A percentile compares a stretch with the other conserved stretches of the same genome.
phyloP scores from a whole-genome alignment of 345 rosid species.

The Psidium guajava region DNA sequence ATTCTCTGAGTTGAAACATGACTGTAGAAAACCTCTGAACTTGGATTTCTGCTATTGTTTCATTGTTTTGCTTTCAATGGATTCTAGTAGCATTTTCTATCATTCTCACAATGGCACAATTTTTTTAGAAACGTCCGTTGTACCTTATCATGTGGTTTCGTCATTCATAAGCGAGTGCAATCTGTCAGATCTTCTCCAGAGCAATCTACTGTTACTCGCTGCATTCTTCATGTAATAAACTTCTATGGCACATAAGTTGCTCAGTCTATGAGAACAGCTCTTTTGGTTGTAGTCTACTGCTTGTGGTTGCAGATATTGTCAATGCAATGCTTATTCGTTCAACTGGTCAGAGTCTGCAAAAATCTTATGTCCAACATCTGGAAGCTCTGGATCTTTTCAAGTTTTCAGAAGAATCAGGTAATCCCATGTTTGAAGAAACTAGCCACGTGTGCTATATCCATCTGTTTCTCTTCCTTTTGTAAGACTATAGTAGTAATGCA shows the following conservation, averaged over 20 bases:
- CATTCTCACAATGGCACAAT: background rate
- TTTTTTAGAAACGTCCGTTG: background rate
- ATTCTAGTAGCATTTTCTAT: background rate
- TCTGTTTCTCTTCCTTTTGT: background rate
- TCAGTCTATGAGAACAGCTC: slow-evolving; percentile 19
- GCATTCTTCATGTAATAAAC: background rate
- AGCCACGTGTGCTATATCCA: background rate
- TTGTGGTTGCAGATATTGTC: slow-evolving; percentile 72
- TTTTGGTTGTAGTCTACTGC: slow-evolving; percentile 72
- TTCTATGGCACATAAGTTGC: background rate
- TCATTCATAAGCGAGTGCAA: background rate
- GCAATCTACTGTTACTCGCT: background rate
- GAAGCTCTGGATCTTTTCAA: slow-evolving; percentile 32
- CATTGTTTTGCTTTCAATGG: background rate
- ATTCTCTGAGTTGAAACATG: background rate
- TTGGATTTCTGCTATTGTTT: background rate
- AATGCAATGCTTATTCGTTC: slow-evolving; percentile 75
- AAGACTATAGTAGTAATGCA: background rate
- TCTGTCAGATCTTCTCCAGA: background rate
- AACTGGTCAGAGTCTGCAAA: slow-evolving; percentile 50
- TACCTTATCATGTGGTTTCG: background rate
- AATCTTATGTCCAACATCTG: slow-evolving; percentile 37
- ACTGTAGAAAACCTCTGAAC: background rate
- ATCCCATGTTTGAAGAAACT: background rate
- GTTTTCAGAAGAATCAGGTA: slow-evolving; percentile 41